A percentile compares a stretch with the other conserved stretches of the same genome.
These are phyloP conservation scores for Daldinia concentrica DNA, from an alignment of 495 filamentous ascomycete genomes.

Conservation along the genomic window DNA sequence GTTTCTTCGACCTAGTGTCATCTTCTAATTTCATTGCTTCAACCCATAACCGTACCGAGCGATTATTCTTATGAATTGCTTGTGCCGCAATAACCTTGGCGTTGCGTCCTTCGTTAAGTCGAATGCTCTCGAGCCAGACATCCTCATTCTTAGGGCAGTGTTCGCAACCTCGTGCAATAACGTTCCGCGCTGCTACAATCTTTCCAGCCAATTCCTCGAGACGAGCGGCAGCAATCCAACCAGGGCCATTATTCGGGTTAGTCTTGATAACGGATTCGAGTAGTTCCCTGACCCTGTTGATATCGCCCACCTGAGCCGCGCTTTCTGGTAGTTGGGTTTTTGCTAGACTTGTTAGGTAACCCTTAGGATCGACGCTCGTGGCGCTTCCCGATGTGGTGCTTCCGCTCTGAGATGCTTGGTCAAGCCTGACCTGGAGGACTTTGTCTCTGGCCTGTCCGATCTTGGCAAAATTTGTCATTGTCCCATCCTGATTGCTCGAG, in stretches of 20 bases:
- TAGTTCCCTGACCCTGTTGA: constrained; percentile 92
- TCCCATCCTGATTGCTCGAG: constrained; percentile 73
- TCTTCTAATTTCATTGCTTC: constrained; percentile 94
- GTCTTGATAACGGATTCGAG: constrained; percentile 95
- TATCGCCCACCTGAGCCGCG: constrained; percentile 87
- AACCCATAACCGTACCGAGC: constrained; percentile 89
- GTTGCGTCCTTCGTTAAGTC: constrained; percentile 89
- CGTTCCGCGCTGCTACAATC: constrained; percentile 81
- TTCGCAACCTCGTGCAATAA: constrained; percentile 86
- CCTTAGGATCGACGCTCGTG: constrained; percentile 93
- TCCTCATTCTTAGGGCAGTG: constrained; percentile 94
- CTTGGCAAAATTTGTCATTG: constrained; percentile 97
- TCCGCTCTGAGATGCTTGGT: constrained; percentile 79
- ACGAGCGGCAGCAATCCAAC: constrained; percentile 94
- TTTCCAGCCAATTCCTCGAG: constrained; percentile 93
- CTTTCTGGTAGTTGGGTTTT: constrained; percentile 80
- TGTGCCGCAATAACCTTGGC: constrained; percentile 96
- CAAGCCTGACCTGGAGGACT: constrained; percentile 88
- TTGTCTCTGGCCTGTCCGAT: constrained; percentile 96
- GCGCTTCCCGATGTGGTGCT: constrained; percentile 80
- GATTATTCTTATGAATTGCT: constrained; percentile 87
- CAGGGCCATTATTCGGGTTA: constrained; percentile 93
- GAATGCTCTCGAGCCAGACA: constrained; percentile 93
- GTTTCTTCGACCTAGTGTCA: constrained; percentile 81
- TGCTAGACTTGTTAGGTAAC: constrained; percentile 90